phyloP scores from a whole-genome alignment of 202 grass and related monocot species.

The Hordeum pubiflorum region DNA sequence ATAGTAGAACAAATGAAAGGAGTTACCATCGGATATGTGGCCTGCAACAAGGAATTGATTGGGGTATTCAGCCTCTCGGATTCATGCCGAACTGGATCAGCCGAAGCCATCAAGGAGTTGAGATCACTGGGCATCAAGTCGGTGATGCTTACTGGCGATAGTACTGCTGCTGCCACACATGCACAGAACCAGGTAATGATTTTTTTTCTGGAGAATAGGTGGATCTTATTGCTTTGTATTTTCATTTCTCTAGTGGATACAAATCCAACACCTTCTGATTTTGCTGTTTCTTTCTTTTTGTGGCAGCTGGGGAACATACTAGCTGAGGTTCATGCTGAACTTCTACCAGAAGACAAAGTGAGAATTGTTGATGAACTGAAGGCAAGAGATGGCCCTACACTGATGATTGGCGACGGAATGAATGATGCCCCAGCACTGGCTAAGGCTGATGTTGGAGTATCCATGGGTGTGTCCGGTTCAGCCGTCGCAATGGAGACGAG shows the following conservation, averaged over 20 bases:
- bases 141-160: constrained; percentile 97
- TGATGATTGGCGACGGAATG: constrained; percentile 97
- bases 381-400: constrained; percentile 45
- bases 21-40: constrained; percentile 62
- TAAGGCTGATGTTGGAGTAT: constrained; percentile 79
- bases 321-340: constrained; percentile 64
- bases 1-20: constrained; percentile 49
- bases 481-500: constrained; percentile 90
- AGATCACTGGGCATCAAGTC: constrained; percentile 72
- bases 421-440: constrained; percentile 92
- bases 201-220: not conserved
- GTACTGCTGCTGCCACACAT: constrained; percentile 46
- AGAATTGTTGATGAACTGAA: constrained; percentile 66
- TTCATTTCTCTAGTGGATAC: not conserved
- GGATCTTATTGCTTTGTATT: not conserved
- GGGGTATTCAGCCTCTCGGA: constrained; percentile 83
- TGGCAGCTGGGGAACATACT: constrained; percentile 67
- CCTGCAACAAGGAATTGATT: constrained; percentile 42
- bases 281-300: not conserved
- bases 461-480: constrained; percentile 95
- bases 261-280: not conserved
- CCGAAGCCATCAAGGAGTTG: constrained; percentile 65
- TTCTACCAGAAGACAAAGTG: constrained; percentile 88
- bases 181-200: constrained; percentile 76
- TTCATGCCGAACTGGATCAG: constrained; percentile 71